Base-by-base conservation (phyloP, 257 asterid genomes). In the Verbena officinalis region DNA sequence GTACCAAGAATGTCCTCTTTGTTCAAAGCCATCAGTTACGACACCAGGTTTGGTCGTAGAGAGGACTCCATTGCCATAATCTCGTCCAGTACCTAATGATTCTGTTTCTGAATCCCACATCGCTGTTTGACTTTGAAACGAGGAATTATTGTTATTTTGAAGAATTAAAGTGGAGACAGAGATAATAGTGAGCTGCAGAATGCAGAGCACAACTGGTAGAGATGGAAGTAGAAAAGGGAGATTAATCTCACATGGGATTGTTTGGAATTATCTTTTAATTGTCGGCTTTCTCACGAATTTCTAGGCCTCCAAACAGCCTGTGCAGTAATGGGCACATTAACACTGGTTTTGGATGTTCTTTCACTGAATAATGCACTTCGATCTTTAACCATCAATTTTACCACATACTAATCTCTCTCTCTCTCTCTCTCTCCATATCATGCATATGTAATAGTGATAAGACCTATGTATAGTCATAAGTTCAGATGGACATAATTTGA, bases 81-180 rank as follows among this genome's bases (percentile, higher is more conserved):
- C 96, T 27, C 86, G 42, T 5, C 83, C 83, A n/a, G n/a, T n/a
- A 10, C 86, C 82, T 2, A 68, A 73, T 7, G 95, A 73, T 65
- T 91, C 96, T 16, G 77, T 57, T 48, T 91, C 96, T 1, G 95
- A 84, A 60, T 91, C 98, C 98, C 96, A 91, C 98, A 91, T 91
- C 43, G 20, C 40, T 52, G 46, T 46, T 27, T 21, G 23, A 23
- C 19, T 36, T 3, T 52, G 40, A 60, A 40, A 17, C 38, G 23
- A 39, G 17, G 51, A 57, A 46, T 51, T 56, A 70, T 27, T 27
- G 33, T 21, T n/a, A n/a, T n/a, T n/a, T n/a, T 54, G 60, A 59
- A 60, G 67, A 9, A n/a, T n/a, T n/a, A n/a, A 59, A 60, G 55
- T 62, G 58, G 59, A 33, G 21, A 24, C 64, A 66, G 48, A 40